Base-by-base conservation (phyloP, 2,329 filamentous ascomycete species). In the Domatiomyces globalis region DNA sequence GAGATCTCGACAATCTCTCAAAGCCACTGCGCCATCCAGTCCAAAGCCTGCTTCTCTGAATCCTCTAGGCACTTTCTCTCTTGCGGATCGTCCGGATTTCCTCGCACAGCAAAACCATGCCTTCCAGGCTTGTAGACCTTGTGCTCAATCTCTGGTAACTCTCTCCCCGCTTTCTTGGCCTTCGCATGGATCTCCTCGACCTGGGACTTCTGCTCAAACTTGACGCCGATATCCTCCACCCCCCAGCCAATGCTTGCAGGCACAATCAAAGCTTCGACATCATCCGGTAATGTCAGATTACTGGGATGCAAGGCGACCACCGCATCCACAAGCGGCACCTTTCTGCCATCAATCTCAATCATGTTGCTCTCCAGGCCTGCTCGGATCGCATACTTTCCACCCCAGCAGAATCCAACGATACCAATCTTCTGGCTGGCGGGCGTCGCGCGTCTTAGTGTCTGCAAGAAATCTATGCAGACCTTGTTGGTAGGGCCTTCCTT, bases 331-430 rank as follows among this genome's bases (percentile, higher is more conserved):
- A 80, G 66, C 2, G 57, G 55, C 19, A 63, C 60, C 55, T 64
- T 66, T 22, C 59, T 56, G 1, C 56, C 62, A 54, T 61, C 51
- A 1, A 56, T 56, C 20, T 66, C 60, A 45, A 71, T 33, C 50
- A 54, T 54, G 25, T 55, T 66, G 51, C 49, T 52, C 25, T 51
- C 69, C 67, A 15, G 70, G 71, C 67, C 2, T 81, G 69, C n/a
- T 71, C 61, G 7, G 78, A 61, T 58, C 2, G 70, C 65, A 56
- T 80, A 72, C 54, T 76, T 75, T 20, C 77, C 80, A 20, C 79
- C 79, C 79, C 79, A 83, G 67, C 78, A 82, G 66, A 79, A 82
- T 0, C 79, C 80, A 0, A 75, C 75, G 0, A 70, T 74, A 19
- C 72, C 77, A 45, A 81, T 64, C 49, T 70, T 69, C 60, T 74